Conservation (phyloP, 768 basidiomycete genomes). For the Tylopilus vinaceipallidus region DNA sequence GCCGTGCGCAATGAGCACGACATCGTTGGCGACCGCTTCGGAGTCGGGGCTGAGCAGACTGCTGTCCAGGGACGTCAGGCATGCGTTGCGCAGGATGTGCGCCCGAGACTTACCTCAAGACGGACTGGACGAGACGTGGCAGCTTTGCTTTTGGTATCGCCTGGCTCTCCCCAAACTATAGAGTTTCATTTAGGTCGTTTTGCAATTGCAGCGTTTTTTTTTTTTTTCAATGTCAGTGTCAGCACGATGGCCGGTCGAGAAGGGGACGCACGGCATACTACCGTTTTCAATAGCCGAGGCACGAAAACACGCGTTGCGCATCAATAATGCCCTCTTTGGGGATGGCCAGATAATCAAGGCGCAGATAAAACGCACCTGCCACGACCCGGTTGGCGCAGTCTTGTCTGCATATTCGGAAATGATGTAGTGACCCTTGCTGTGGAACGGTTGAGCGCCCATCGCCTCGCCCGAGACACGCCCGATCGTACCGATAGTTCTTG, state of each 20-base stretch:
- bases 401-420: slow-evolving; percentile 68
- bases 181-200: slow-evolving; percentile 8
- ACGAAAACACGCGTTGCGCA: neutral
- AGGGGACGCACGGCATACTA: slow-evolving; percentile 62
- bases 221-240: slow-evolving; percentile 4
- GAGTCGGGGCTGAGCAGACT: slow-evolving; percentile 76
- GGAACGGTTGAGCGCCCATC: slow-evolving; percentile 7
- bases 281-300: neutral
- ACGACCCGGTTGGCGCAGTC: slow-evolving; percentile 61
- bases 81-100: no score
- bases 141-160: slow-evolving; percentile 63
- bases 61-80: slow-evolving; percentile 35
- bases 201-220: slow-evolving; percentile 2
- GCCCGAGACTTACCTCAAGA: slow-evolving; percentile 54
- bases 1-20: slow-evolving; percentile 71
- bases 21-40: slow-evolving; percentile 63
- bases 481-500: slow-evolving; percentile 67
- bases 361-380: slow-evolving; percentile 55
- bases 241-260: neutral
- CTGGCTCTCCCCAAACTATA: slow-evolving; percentile 83
- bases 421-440: slow-evolving; percentile 69
- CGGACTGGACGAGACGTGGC: slow-evolving; percentile 67
- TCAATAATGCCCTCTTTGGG: slow-evolving; percentile 23
- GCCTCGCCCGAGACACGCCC: neutral
- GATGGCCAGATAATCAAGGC: slow-evolving; percentile 1